These are phyloP conservation scores for Chytriomyces sp. DNA, from an alignment of 192 early-diverging fungal genomes.

Conservation along the genomic window DNA sequence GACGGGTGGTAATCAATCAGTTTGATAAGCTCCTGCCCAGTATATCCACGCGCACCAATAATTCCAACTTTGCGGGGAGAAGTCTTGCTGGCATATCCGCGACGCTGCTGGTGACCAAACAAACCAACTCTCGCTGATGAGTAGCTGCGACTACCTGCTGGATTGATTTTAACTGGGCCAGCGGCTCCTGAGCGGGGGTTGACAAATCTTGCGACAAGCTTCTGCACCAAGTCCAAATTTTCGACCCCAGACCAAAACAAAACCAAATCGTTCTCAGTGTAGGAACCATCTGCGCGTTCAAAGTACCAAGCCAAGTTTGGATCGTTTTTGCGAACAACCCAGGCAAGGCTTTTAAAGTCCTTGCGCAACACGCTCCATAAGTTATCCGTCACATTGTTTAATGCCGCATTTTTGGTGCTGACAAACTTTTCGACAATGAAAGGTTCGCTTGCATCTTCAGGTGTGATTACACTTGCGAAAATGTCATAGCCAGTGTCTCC, in stretches of 20 bases:
- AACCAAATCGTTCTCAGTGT: conserved; percentile 74
- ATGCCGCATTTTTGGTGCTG: conserved; percentile 77
- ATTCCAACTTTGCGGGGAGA: conserved; percentile 66
- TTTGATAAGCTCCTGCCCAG: conserved; percentile 92
- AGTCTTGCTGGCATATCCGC: conserved; percentile 62
- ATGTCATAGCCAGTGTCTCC: conserved; percentile 95
- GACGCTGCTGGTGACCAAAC: conserved; percentile 47
- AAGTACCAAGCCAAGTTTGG: conserved; percentile 91
- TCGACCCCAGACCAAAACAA: conserved; percentile 96
- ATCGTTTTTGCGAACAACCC: conserved; percentile 80
- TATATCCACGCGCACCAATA: conserved; percentile 97
- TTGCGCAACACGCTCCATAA: conserved; percentile 87
- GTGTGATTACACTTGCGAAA: conserved; percentile 76
- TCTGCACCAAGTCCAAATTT: conserved; percentile 78
- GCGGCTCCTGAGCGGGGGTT: conserved; percentile 32
- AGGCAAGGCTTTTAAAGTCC: conserved; percentile 82
- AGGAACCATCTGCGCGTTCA: conserved; percentile 90
- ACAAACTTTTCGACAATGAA: conserved; percentile 91
- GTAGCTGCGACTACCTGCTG: conserved; percentile 53
- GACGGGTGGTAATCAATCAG: conserved; percentile 88
- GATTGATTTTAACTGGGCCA: conserved; percentile 9
- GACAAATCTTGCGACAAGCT: conserved; percentile 58
- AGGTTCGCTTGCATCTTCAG: conserved; percentile 47
- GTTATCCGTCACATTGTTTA: conserved; percentile 98
- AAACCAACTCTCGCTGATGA: conserved; percentile 54